Base-by-base conservation (phyloP, 2,329 filamentous ascomycete species). In the Ceratocystis smalleyi region DNA sequence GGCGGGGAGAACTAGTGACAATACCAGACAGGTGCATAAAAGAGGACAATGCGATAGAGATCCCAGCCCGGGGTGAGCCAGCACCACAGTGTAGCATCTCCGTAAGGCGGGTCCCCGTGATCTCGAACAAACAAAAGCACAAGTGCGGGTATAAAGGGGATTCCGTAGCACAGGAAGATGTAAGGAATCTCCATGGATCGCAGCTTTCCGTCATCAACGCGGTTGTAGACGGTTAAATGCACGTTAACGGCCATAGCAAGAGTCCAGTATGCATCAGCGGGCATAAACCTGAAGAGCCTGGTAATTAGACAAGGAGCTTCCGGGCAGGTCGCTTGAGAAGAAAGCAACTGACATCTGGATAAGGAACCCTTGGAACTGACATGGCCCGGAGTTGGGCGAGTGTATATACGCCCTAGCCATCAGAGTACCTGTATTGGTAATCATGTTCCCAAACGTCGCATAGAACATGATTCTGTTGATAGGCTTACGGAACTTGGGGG, bases 391-490 rank as follows among this genome's bases (percentile, higher is more conserved):
- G 17, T 75, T 68, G 0, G 77, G 73, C 7, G 75, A 70, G 1
- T 70, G 68, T 5, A 89, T 74, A 47, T 83, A 87, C 0, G 80
- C 78, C 43, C 81, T 79, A 0, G 86, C 84, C 70, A 92, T 88
- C 43, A 92, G 73, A 0, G 89, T 91, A 0, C 85, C 88, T 19
- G 89, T 80, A 72, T 90, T 92, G 67, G 83, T 83, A 73, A 91
- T 78, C 69, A 92, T 79, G 70, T 95, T 95, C 7, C 89, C 89
- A 70, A 89, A 87, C 0, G 87, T 87, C 5, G 89, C 89, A 72
- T 87, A 94, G 73, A 95, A 92, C 8, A 92, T 85, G 0, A 95
- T 79, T 19, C 89, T 81, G 71, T 94, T 94, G 75, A 94, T 91
- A n/a, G 89, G 87, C 71, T 91, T 92, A 70, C 88, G 87, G 71